phyloP scores from a whole-genome alignment of 805 yeast genomes.

The Candida vaughaniae region DNA sequence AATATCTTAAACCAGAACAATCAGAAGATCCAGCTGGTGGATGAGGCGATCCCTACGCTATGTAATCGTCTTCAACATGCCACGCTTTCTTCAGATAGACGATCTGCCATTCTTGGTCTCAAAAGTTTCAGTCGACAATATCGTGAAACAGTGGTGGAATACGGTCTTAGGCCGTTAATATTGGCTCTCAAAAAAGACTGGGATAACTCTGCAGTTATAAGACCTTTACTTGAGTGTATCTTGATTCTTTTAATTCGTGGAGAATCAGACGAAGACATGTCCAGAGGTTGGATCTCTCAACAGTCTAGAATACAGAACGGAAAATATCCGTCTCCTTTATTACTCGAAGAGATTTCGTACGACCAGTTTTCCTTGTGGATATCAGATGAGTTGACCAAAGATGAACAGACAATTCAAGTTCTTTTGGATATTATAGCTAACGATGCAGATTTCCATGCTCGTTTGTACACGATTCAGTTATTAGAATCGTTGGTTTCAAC shows the following conservation, averaged over 20 bases:
- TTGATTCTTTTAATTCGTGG: slow-evolving; percentile 77
- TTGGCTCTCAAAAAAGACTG: slow-evolving; percentile 61
- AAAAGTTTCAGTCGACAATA: slow-evolving; percentile 87
- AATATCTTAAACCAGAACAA: slow-evolving; percentile 34
- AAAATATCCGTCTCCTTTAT: slow-evolving; percentile 72
- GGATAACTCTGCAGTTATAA: slow-evolving; percentile 68
- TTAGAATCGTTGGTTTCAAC: slow-evolving; percentile 80
- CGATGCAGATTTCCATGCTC: slow-evolving; percentile 67
- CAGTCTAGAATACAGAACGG: slow-evolving; percentile 75
- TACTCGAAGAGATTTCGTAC: slow-evolving; percentile 52
- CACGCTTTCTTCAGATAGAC: slow-evolving; percentile 74
- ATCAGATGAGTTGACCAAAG: slow-evolving; percentile 85
- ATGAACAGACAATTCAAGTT: slow-evolving; percentile 25
- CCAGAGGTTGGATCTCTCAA: slow-evolving; percentile 71
- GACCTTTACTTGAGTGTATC: slow-evolving; percentile 82
- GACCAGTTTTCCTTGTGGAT: slow-evolving; percentile 94
- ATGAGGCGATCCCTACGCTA: slow-evolving; percentile 82
- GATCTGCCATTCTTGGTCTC: slow-evolving; percentile 87
- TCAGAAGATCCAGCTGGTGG: slow-evolving; percentile 49
- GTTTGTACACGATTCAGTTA: slow-evolving; percentile 79
- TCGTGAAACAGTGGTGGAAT: slow-evolving; percentile 86
- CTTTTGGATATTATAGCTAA: slow-evolving; percentile 46
- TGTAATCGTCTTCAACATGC: slow-evolving; percentile 87
- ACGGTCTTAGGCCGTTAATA: slow-evolving; percentile 75
- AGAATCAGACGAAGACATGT: slow-evolving; percentile 57